phyloP scores from a whole-genome alignment of 169 alveolate genomes.

The Cryptosporidium xiaoi region DNA sequence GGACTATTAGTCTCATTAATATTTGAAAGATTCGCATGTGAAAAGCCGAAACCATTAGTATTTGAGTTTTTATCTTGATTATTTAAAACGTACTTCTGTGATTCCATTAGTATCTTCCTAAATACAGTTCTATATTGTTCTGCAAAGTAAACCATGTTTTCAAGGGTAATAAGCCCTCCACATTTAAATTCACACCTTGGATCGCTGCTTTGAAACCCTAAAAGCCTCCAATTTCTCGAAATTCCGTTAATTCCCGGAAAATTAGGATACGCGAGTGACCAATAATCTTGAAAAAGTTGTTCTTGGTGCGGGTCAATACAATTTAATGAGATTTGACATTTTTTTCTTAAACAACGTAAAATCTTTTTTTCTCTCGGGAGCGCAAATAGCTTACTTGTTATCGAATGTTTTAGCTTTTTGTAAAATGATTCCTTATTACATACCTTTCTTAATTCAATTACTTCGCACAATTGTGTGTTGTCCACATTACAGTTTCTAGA shows the following conservation, averaged over 20 bases:
- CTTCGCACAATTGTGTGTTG: not conserved
- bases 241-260: conserved; percentile 49
- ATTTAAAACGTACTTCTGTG: conserved; percentile 21
- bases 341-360: conserved; percentile 4
- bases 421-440: conserved; percentile 9
- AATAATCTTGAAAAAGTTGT: conserved; percentile 56
- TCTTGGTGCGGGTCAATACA: conserved; percentile 55
- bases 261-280: conserved; percentile 68
- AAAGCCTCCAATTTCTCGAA: conserved; percentile 58
- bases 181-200: conserved; percentile 58
- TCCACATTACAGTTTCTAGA: conserved; percentile 22
- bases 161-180: conserved; percentile 44
- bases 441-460: not conserved
- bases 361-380: conserved; percentile 39
- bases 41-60: not conserved
- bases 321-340: conserved; percentile 33
- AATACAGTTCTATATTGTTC: conserved; percentile 52
- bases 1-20: conserved; percentile 5
- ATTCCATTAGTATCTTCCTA: conserved; percentile 30
- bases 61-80: not conserved
- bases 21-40: not conserved
- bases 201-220: conserved; percentile 44
- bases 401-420: conserved; percentile 1
- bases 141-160: conserved; percentile 65
- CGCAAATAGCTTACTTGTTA: not conserved